phyloP scores from a whole-genome alignment of 345 rosid species.

The Stellera chamaejasme region DNA sequence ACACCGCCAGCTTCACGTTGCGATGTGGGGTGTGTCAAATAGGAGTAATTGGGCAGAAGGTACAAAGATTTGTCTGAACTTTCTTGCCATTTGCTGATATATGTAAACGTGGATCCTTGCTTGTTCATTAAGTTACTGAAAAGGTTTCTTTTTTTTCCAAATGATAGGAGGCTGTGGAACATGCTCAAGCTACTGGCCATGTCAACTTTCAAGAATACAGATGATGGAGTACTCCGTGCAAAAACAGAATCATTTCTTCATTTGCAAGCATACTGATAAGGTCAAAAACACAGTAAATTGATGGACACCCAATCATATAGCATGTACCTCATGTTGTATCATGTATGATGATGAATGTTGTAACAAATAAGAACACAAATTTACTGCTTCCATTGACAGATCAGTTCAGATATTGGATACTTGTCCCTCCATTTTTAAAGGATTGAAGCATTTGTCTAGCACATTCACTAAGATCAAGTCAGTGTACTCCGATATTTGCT shows the following conservation, averaged over 20 bases:
- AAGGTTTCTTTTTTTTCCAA: not conserved
- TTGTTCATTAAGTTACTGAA: constrained; percentile 1
- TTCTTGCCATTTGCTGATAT: not conserved
- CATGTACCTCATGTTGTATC: not conserved
- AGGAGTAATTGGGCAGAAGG: constrained; percentile 90
- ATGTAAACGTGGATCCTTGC: not conserved
- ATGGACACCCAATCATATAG: constrained; percentile 3
- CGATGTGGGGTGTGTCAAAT: constrained; percentile 96
- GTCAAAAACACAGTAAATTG: not conserved
- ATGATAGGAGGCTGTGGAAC: constrained; percentile 80
- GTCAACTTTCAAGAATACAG: constrained; percentile 81
- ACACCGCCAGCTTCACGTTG: constrained; percentile 74
- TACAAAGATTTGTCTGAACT: not conserved
- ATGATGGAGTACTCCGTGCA: constrained; percentile 17
- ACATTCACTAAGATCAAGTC: too few species aligned
- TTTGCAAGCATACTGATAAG: not conserved
- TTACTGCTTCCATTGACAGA: too few species aligned
- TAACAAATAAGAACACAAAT: not conserved
- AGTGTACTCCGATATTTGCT: too few species aligned
- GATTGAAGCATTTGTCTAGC: too few species aligned
- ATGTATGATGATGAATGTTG: not conserved
- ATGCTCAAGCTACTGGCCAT: constrained; percentile 95
- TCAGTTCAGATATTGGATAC: too few species aligned
- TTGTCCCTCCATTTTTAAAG: too few species aligned
- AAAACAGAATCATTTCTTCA: not conserved